Base-by-base conservation (phyloP, 2,329 filamentous ascomycete species). In the Aspergillus neoniger region DNA sequence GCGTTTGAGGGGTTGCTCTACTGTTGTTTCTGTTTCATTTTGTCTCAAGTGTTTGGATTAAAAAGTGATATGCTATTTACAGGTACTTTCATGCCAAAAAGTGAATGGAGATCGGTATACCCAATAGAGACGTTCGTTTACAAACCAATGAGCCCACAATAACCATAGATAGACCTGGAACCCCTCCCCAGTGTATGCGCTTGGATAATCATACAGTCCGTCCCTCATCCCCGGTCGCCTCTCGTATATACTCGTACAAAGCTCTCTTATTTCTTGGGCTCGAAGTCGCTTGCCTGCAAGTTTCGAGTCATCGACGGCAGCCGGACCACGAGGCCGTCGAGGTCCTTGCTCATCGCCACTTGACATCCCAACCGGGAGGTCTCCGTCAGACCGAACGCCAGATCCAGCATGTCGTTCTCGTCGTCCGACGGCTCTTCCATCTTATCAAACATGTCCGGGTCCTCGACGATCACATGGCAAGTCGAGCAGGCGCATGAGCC, bases 291-390 rank as follows among this genome's bases (percentile, higher is more conserved):
- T 14, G 92, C 91, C 80, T 99, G 95, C 78, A 99, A 72, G 74
- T 99, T 99, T 76, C 95, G 85, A 66, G 95, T 98, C 92, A 97
- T 97, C 39, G 87, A 88, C 12, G 95, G 95, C 71, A 99, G 79
- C 76, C 86, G 90, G 32, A 99, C 92, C 49, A 87, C 86, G 70
- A 99, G 65, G 0, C 95, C 95, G 74, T 98, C 91, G 65, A 98
- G 78, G 67, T 96, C 92, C 77, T 92, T 92, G 61, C 82, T 90
- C 94, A 99, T 97, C 73, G 86, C 83, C 25, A 99, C 91, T 81
- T 97, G 93, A 76, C 93, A 97, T 0, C 93, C 93, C 67, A 97
- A 76, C 30, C 93, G 81, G 57, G 84, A 89, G 23, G 92, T 96
- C 82, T 96, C 92, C 3, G 91, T 96, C 66, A 96, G 79, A 2